These are phyloP conservation scores for Capsicum pubescens DNA, from an alignment of 257 asterid genomes.

Conservation along the genomic window DNA sequence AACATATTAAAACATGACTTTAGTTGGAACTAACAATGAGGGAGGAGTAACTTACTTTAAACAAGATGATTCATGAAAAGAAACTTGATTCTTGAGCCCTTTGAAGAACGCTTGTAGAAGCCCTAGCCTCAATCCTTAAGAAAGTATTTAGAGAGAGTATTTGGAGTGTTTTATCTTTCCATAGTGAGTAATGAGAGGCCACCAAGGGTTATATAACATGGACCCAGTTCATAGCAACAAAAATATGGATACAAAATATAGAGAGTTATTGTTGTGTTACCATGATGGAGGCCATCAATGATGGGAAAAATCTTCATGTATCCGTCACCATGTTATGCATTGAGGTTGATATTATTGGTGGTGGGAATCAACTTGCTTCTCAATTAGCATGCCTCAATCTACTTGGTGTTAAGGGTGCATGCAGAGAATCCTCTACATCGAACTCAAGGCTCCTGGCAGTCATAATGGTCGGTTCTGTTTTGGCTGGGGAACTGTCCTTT, in stretches of 20 bases:
- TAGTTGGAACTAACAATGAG: too few species aligned
- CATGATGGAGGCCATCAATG: conserved; percentile 92
- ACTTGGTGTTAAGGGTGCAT: conserved; percentile 85
- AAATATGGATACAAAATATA: conserved; percentile 49
- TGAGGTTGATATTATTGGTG: conserved; percentile 93
- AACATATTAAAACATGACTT: too few species aligned
- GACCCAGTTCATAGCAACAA: too few species aligned
- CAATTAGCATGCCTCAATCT: conserved; percentile 88
- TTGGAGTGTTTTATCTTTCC: too few species aligned
- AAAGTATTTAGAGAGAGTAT: too few species aligned
- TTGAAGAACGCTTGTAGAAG: too few species aligned
- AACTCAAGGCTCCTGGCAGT: conserved; percentile 70
- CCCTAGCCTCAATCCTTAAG: too few species aligned
- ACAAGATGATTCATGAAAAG: too few species aligned
- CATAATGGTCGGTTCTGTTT: conserved; percentile 72
- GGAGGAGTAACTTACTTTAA: too few species aligned
- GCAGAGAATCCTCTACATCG: conserved; percentile 69
- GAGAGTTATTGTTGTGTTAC: conserved; percentile 94
- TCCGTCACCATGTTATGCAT: conserved; percentile 94
- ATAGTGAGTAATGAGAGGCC: too few species aligned
- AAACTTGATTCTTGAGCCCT: too few species aligned
- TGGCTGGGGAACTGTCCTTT: conserved; percentile 79
- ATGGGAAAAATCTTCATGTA: conserved; percentile 77
- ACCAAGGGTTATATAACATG: too few species aligned
- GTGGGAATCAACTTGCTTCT: conserved; percentile 88